These are phyloP conservation scores for Solanum lycopersicoides DNA, from an alignment of 257 asterid genomes.

Conservation along the genomic window DNA sequence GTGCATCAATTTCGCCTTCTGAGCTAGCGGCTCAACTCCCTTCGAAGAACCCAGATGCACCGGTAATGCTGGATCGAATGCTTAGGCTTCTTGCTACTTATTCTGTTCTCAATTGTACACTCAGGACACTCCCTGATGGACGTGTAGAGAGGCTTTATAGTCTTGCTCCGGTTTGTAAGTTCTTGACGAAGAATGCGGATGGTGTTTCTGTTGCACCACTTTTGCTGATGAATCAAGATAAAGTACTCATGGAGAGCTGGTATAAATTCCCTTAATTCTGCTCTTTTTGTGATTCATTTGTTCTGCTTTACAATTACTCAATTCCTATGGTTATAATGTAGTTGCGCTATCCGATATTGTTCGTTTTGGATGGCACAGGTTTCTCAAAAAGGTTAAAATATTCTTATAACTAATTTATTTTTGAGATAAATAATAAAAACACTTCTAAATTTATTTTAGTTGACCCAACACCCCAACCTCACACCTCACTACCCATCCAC, in stretches of 20 bases:
- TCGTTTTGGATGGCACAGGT: too few species aligned
- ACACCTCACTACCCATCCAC: too few species aligned
- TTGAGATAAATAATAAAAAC: too few species aligned
- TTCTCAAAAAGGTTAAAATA: too few species aligned
- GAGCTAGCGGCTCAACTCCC: slow-evolving; percentile 51
- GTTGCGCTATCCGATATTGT: too few species aligned
- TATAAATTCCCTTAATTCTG: background rate
- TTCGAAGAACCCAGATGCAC: slow-evolving; percentile 36
- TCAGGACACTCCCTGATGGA: slow-evolving; percentile 28
- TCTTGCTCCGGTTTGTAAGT: slow-evolving; percentile 54
- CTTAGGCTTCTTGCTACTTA: slow-evolving; percentile 59
- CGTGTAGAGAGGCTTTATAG: slow-evolving; percentile 43
- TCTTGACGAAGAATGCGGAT: slow-evolving; percentile 49
- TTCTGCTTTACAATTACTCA: background rate
- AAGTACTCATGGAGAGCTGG: slow-evolving; percentile 90
- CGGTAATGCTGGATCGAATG: slow-evolving; percentile 52
- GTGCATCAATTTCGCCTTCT: slow-evolving; percentile 38
- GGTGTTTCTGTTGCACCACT: slow-evolving; percentile 67
- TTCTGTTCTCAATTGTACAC: slow-evolving; percentile 39
- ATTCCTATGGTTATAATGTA: background rate
- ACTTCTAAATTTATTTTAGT: fast-evolving
- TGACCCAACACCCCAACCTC: background rate
- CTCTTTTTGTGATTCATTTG: background rate
- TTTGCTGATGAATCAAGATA: slow-evolving; percentile 77
- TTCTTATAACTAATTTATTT: too few species aligned